These are phyloP conservation scores for Lasiodiplodia theobromae DNA, from an alignment of 2,329 filamentous ascomycete genomes.

Conservation along the genomic window DNA sequence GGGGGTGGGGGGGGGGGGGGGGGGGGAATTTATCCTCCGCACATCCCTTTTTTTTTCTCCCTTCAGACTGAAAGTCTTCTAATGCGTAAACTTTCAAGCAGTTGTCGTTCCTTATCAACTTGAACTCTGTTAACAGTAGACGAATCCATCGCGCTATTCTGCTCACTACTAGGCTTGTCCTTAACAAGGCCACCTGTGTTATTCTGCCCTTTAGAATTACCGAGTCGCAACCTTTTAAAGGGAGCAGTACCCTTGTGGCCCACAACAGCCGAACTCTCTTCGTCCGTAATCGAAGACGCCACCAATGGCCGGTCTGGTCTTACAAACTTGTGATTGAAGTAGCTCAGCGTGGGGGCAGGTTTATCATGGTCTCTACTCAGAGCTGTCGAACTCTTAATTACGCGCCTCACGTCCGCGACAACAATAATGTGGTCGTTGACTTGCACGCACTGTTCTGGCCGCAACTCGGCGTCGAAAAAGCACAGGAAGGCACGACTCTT, in stretches of 20 bases:
- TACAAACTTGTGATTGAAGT: conserved; percentile 7
- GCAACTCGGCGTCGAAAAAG: conserved; percentile 44
- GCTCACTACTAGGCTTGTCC: too few relatives aligned
- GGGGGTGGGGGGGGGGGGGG: too few relatives aligned
- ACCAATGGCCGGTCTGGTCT: background rate
- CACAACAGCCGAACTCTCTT: background rate
- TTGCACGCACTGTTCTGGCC: conserved; percentile 45
- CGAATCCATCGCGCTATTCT: too few relatives aligned
- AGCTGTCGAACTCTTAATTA: background rate
- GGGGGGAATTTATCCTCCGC: too few relatives aligned
- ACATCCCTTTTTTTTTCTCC: too few relatives aligned
- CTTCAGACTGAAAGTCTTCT: too few relatives aligned
- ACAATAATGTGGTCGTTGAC: conserved; percentile 58
- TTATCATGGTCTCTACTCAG: background rate
- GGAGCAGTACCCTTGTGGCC: background rate
- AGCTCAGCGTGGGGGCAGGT: background rate
- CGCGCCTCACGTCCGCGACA: conserved; percentile 45
- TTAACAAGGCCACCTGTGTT: too few relatives aligned
- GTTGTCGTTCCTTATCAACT: too few relatives aligned
- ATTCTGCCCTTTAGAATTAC: too few relatives aligned
- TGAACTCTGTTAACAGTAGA: too few relatives aligned
- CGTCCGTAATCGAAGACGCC: background rate
- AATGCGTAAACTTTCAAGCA: too few relatives aligned
- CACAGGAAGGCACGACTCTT: conserved; percentile 30
- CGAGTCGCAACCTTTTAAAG: too few relatives aligned